Base-by-base conservation (phyloP, 73 alveolate genomes). In the Durusdinium trenchii region DNA sequence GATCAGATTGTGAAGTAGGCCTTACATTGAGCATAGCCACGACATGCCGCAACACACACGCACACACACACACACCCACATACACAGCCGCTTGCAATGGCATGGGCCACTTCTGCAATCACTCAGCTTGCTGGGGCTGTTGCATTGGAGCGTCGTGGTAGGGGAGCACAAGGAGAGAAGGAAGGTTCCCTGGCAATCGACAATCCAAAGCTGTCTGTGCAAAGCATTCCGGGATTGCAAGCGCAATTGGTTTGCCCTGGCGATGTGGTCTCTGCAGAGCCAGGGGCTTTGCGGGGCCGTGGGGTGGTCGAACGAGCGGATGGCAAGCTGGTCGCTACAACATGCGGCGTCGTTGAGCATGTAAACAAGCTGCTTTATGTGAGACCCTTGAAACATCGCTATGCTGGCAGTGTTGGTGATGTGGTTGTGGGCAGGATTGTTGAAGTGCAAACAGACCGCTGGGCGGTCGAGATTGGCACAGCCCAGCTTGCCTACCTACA, bases 401-500 rank as follows among this genome's bases (percentile, higher is more conserved):
- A 99, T 73, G 98, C 99, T 45, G 99, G 99, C 20, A 99, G 99
- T 91, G 99, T 99, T 16, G 99, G 99, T 5, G 99, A 99, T 98
- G 99, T 99, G 50, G 99, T 99, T 16, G 99, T 99, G 23, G 99
- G 99, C 45, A 92, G 99, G 82, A 99, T 99, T 36, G 99, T 99
- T 38, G 57, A 99, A 43, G 99, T 99, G 43, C 99, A 99, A 71
- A 95, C 99, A 47, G 99, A 99, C 78, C 95, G 99, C 90, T 99
- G 99, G 99, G 99, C 99, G 40, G 99, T 99, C 10, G 99, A 99
- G 87, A 99, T 99, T 50, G 99, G 99, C 76, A 99, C 99, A 12
- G 99, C 99, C 50, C 99, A 99, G 99, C 99, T 99, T 79, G 99
- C 99, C 12, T 98, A 86, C 76, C 99, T 99, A 46, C 99, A 99